phyloP scores from a whole-genome alignment of 768 basidiomycete genomes.

The Tylopilus vinaceipallidus region DNA sequence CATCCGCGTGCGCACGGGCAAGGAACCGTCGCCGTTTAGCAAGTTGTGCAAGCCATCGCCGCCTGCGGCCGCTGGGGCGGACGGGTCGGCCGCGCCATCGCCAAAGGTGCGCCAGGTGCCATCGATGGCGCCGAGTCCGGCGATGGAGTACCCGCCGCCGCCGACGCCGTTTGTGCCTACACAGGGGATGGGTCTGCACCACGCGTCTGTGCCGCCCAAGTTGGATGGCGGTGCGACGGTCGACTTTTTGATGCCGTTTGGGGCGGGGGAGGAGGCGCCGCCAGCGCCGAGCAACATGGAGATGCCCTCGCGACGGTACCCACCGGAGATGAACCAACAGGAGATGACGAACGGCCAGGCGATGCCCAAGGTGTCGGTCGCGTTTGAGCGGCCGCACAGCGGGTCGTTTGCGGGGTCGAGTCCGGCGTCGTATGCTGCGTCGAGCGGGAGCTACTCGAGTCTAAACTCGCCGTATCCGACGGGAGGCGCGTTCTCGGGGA shows the following conservation, averaged over 20 bases:
- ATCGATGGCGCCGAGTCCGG: slow-evolving; percentile 12
- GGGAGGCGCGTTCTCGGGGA: slow-evolving; percentile 13
- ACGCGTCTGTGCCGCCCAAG: slow-evolving; percentile 13
- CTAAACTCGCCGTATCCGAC: slow-evolving; percentile 27
- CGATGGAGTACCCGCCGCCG: slow-evolving; percentile 11
- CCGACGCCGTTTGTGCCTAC: slow-evolving; percentile 12
- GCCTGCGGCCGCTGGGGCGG: too few relatives aligned
- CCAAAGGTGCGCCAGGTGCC: slow-evolving; percentile 7
- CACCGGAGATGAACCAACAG: slow-evolving; percentile 14
- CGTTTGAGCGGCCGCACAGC: slow-evolving; percentile 26
- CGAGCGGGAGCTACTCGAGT: slow-evolving; percentile 24
- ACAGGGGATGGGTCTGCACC: slow-evolving; percentile 1
- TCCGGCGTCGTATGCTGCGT: slow-evolving; percentile 25
- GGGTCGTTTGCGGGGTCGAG: slow-evolving; percentile 18
- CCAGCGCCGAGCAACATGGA: slow-evolving; percentile 17
- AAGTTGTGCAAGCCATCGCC: slow-evolving; percentile 8
- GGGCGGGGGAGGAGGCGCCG: slow-evolving; percentile 17
- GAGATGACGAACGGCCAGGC: slow-evolving; percentile 5
- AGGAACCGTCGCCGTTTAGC: slow-evolving; percentile 26
- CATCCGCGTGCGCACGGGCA: slow-evolving; percentile 44
- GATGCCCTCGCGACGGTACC: slow-evolving; percentile 15
- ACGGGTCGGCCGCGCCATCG: slow-evolving; percentile 9
- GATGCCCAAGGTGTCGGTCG: slow-evolving; percentile 8
- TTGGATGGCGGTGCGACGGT: slow-evolving; percentile 9
- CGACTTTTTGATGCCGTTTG: slow-evolving; percentile 28